Base-by-base conservation (phyloP, 2,329 filamentous ascomycete genomes). In the Pseudocercospora pini-densiflorae region DNA sequence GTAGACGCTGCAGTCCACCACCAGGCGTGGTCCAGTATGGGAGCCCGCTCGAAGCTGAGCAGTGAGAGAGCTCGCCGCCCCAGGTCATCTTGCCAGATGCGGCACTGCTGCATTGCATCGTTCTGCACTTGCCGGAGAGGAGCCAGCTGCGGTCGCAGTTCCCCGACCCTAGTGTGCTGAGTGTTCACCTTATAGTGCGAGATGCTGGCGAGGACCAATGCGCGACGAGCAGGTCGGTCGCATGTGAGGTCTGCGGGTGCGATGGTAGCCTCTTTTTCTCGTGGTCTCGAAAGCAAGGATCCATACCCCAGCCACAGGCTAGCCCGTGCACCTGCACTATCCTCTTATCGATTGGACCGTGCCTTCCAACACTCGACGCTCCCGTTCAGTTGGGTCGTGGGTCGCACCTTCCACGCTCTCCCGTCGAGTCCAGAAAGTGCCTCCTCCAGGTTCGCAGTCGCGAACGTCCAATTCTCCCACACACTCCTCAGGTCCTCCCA, bases 71-170 rank as follows among this genome's bases (percentile, higher is more conserved):
- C 51, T 55, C 51, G 16, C 51, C 19, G 45, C 3, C 36, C 27
- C 27, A 19, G 14, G 12, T 5, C 33, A 36, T n/a, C 36, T 47
- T n/a, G 9, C 33, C 29, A 49, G 33, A 24, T 24, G 57, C 57
- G 36, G 57, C 36, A 29, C 21, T 43, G 19, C 36, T 29, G 24
- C 53, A 29, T 55, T 29, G 24, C 53, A 29, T 55, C 23, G 19
- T 29, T 55, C 27, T 31, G 53, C 53, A 31, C 53, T 55, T 66
- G 64, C 64, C 64, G 64, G 49, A 16, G 57, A 66, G 61, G 57
- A 60, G 64, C 60, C 64, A 66, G 31, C 40, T n/a, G 45, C 54
- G 27, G 49, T 60, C 12, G 12, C 40, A 43, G n/a, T 53, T 59
- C 60, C 60, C 60, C 64, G 64, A 45, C 29, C 29, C 55, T 60